phyloP scores from a whole-genome alignment of 2,329 filamentous ascomycete species.

The Diaporthe velutina region DNA sequence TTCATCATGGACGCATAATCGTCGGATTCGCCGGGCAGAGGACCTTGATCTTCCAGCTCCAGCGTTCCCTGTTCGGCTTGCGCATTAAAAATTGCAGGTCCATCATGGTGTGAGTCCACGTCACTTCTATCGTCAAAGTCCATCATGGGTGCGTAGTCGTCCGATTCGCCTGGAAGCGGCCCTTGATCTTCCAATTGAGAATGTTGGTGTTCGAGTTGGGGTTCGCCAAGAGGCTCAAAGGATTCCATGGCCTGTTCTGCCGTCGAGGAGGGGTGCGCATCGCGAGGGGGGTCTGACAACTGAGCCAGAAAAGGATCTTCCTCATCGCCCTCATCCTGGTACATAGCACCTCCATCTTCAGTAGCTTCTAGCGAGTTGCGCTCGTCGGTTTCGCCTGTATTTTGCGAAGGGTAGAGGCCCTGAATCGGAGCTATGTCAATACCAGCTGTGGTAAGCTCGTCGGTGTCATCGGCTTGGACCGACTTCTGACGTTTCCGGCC shows the following conservation, averaged over 20 bases:
- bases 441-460: constrained; percentile 39
- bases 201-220: background rate
- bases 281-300: constrained; percentile 36
- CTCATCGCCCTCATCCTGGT: constrained; percentile 37
- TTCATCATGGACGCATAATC: constrained; percentile 30
- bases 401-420: background rate
- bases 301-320: constrained; percentile 42
- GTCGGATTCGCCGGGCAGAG: constrained; percentile 33
- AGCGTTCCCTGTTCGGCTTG: background rate
- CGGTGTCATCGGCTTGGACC: constrained; percentile 44
- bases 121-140: constrained; percentile 37
- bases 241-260: background rate
- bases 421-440: background rate
- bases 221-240: background rate
- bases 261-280: background rate
- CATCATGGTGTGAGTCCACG: constrained; percentile 20
- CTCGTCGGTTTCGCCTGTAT: background rate
- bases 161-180: constrained; percentile 25
- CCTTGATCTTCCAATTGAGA: constrained; percentile 28
- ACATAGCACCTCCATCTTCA: background rate
- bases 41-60: constrained; percentile 35
- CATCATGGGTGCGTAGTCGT: constrained; percentile 34
- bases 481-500: constrained; percentile 49
- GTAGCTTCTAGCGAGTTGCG: background rate
- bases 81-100: background rate